Base-by-base conservation (phyloP, 1,284 basidiomycete species). In the Jaminaea rosea region DNA sequence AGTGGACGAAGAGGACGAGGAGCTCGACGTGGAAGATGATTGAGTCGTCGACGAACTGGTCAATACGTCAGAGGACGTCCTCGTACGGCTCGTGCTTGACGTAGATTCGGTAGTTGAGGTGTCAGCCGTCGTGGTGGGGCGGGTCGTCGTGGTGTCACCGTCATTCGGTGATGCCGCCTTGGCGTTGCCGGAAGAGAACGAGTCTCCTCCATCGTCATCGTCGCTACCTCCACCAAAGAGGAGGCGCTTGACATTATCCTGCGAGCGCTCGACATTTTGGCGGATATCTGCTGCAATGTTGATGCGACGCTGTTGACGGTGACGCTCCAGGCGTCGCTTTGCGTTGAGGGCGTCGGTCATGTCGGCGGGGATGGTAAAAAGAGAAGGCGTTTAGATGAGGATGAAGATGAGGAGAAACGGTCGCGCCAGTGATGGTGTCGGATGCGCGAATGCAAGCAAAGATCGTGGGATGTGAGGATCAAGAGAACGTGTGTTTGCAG, bases 271-370 rank as follows among this genome's bases (percentile, higher is more conserved):
- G 6, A 49, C 32, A 21, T 26, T 13, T 2, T 19, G 21, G n/a
- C 42, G 49, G 19, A 42, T 26, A 26, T 23, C 42, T 6, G n/a
- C 11, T 21, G 48, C 34, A 27, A 27, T 26, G 6, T 42, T 17
- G 26, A 26, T 17, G 42, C 24, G n/a, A 51, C 54, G 31, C 52
- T 56, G 26, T 62, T 60, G 44, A 58, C 57, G 31, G 52, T 64
- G 62, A 52, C 62, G 62, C 27, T 54, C 46, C 59, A 62, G 55
- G 6, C 55, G 55, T 28, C 53, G 58, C 26, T 45, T 6, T 41
- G 37, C 15, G 9, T 41, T 8, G 37, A 15, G 9, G 29, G 29
- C 9, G 9, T 31, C 29, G n/a, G n/a, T n/a, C n/a, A n/a, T n/a
- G n/a, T n/a, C n/a, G n/a, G n/a, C n/a, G n/a, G n/a, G n/a, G n/a